Conservation (phyloP, 2,329 filamentous ascomycete genomes). For the Talaromyces albobiverticillius region DNA sequence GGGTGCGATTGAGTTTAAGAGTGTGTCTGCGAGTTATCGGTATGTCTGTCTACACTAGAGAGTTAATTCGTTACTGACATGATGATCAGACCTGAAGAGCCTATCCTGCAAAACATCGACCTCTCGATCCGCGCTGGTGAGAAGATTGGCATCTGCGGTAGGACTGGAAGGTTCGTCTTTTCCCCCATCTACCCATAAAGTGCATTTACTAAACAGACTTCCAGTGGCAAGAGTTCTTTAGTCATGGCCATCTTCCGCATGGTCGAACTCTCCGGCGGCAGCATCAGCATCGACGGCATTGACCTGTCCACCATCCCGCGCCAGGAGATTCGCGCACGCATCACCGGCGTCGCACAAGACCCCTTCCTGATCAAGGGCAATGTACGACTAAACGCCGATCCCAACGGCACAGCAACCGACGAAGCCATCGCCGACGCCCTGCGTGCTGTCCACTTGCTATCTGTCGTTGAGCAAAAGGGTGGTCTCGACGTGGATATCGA, state of each 20-base stretch:
- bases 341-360: conserved; percentile 46
- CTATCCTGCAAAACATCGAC: conserved; percentile 46
- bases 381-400: conserved; percentile 40
- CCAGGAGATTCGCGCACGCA: conserved; percentile 37
- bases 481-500: conserved; percentile 44
- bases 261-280: conserved; percentile 39
- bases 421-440: conserved; percentile 35
- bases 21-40: conserved; percentile 47
- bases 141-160: conserved; percentile 41
- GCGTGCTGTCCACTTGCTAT: conserved; percentile 35
- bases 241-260: conserved; percentile 43
- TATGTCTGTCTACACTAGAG: conserved; percentile 21
- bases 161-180: conserved; percentile 27
- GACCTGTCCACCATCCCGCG: conserved; percentile 39
- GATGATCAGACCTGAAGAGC: conserved; percentile 24
- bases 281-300: conserved; percentile 42
- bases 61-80: too few species aligned
- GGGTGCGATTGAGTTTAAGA: conserved; percentile 43
- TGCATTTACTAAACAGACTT: background rate
- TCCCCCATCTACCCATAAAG: background rate
- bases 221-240: conserved; percentile 45
- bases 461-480: conserved; percentile 37
- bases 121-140: conserved; percentile 43
- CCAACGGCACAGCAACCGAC: conserved; percentile 30
- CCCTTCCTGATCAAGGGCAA: conserved; percentile 41